Conservation (phyloP, 306 rosid genomes). For the Lablab purpureus region DNA sequence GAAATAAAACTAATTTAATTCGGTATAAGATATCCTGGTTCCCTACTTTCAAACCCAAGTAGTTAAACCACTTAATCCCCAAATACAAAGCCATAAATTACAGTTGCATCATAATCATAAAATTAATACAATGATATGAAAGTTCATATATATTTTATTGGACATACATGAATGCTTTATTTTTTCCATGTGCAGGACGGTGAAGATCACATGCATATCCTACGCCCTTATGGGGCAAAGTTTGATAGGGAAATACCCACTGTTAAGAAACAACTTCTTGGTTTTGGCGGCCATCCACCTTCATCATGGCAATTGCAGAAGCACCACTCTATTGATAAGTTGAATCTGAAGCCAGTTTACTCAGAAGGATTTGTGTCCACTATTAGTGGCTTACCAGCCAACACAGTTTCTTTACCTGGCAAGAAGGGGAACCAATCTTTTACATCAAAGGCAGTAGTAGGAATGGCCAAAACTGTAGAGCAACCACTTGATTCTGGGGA, state of each 20-base stretch:
- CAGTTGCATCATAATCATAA: neutral
- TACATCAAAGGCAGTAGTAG: conserved; percentile 51
- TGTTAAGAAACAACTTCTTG: conserved; percentile 67
- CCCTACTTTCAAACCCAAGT: neutral
- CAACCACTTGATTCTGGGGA: conserved; percentile 58
- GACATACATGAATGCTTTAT: conserved; percentile 3
- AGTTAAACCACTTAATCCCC: conserved; percentile 11
- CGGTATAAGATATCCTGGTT: conserved; percentile 7
- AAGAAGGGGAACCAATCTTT: conserved; percentile 59
- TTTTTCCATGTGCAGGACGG: conserved; percentile 61
- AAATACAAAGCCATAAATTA: neutral
- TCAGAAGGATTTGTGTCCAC: conserved; percentile 62
- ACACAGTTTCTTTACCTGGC: conserved; percentile 52
- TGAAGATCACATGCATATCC: conserved; percentile 60
- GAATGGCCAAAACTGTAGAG: conserved; percentile 55
- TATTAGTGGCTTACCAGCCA: conserved; percentile 55
- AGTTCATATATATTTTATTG: neutral
- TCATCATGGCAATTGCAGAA: conserved; percentile 77
- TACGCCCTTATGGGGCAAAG: conserved; percentile 51
- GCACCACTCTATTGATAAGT: conserved; percentile 56
- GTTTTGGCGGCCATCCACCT: conserved; percentile 56
- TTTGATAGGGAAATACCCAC: conserved; percentile 57
- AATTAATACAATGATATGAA: conserved; percentile 1
- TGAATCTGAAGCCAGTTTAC: conserved; percentile 56
- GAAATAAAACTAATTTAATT: conserved; percentile 23